phyloP scores from a whole-genome alignment of 2,329 filamentous ascomycete species.

The Hymenoscyphus repandus region DNA sequence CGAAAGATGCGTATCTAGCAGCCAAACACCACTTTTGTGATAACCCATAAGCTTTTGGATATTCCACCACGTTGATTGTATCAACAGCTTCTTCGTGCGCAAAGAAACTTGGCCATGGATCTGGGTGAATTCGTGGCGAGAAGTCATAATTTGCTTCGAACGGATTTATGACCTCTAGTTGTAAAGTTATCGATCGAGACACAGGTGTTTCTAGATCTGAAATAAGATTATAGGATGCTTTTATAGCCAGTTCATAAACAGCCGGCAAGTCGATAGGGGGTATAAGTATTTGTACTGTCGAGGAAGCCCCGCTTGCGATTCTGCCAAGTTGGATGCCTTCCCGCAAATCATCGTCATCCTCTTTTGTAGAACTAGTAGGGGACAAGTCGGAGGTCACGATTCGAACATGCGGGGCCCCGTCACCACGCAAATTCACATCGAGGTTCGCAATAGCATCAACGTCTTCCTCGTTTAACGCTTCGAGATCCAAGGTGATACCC shows the following conservation, averaged over 20 bases:
- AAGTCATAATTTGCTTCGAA: conserved; percentile 94
- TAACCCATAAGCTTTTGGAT: conserved; percentile 51
- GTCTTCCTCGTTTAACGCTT: conserved; percentile 77
- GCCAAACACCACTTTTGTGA: conserved; percentile 76
- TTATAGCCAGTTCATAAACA: conserved; percentile 64
- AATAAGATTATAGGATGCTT: conserved; percentile 70
- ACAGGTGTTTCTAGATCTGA: conserved; percentile 79
- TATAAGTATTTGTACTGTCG: conserved; percentile 43
- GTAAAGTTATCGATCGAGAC: conserved; percentile 63
- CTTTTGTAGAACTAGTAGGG: background rate
- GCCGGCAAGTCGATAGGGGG: conserved; percentile 45
- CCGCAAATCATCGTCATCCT: conserved; percentile 9
- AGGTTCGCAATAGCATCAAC: conserved; percentile 68
- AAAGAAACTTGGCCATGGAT: conserved; percentile 86
- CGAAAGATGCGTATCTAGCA: conserved; percentile 72
- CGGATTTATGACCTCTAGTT: conserved; percentile 69
- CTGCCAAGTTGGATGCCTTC: conserved; percentile 24
- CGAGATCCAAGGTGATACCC: conserved; percentile 59
- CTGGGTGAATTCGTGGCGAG: conserved; percentile 68
- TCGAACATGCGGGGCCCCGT: conserved; percentile 43
- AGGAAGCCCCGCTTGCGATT: conserved; percentile 42
- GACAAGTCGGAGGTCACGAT: conserved; percentile 27
- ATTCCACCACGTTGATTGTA: conserved; percentile 28
- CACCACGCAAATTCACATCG: conserved; percentile 62
- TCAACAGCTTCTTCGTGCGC: conserved; percentile 39